Evolutionary conservation across 441 rosid genomes (phyloP).

Genomic region (Viola pubescens): DNA sequence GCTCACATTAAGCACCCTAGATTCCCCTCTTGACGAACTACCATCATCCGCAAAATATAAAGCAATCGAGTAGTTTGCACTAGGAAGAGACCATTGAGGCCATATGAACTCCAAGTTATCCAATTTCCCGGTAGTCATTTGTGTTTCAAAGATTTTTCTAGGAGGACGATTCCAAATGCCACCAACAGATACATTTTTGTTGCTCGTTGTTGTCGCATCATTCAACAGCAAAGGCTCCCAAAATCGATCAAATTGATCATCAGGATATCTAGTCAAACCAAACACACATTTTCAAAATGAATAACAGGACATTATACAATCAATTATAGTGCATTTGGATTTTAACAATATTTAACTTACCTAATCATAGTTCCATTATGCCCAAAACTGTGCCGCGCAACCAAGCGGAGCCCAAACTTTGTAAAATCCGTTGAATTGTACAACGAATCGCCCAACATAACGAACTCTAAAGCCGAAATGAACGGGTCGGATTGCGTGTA

Average conservation of each 20-base stretch:
- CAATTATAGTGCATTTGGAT: background rate
- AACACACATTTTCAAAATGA: background rate
- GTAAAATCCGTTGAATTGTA: slow-evolving; percentile 68
- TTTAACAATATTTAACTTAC: slow-evolving; percentile 22
- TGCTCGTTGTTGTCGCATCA: slow-evolving; percentile 28
- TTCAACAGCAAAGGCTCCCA: slow-evolving; percentile 60
- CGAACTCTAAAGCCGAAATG: slow-evolving; percentile 69
- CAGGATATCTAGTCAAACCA: slow-evolving; percentile 55
- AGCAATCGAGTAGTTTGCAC: slow-evolving; percentile 49
- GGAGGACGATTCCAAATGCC: slow-evolving; percentile 95
- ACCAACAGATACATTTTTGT: slow-evolving; percentile 40
- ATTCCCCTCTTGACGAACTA: slow-evolving; percentile 27
- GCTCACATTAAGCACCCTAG: slow-evolving; percentile 44
- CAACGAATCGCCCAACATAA: slow-evolving; percentile 43
- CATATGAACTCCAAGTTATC: slow-evolving; percentile 54
- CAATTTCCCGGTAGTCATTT: slow-evolving; percentile 27
- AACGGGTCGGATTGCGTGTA: slow-evolving; percentile 78
- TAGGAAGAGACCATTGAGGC: slow-evolving; percentile 48
- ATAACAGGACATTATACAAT: background rate
- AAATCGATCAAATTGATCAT: slow-evolving; percentile 64
- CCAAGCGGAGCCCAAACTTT: slow-evolving; percentile 40
- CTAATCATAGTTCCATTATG: slow-evolving; percentile 40
- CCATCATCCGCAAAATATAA: slow-evolving; percentile 70
- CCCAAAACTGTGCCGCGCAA: slow-evolving; percentile 78
- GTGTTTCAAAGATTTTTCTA: slow-evolving; percentile 53